Evolutionary conservation across 2,329 filamentous ascomycete species (phyloP).

Genomic region (Ophiocordyceps polyrhachis-furcata): DNA sequence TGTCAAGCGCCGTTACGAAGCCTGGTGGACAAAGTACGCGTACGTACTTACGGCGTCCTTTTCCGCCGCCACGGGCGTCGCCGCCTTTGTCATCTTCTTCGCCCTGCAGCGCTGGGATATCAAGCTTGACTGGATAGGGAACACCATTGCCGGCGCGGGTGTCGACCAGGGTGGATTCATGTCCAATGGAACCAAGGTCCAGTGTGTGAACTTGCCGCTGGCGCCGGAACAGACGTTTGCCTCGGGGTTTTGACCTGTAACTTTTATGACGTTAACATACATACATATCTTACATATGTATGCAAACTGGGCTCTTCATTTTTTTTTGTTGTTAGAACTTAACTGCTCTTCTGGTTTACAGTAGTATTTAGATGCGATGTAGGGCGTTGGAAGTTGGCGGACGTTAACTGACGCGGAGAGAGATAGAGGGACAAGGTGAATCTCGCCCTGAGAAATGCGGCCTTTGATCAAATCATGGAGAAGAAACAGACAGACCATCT

Average conservation of each 20-base stretch:
- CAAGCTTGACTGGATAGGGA: conserved; percentile 9
- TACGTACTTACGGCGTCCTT: conserved; percentile 11
- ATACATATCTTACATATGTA: no score
- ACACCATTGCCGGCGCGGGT: conserved; percentile 5
- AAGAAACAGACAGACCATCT: no score
- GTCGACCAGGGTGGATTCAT: conserved; percentile 7
- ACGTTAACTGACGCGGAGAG: no score
- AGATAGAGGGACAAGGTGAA: no score
- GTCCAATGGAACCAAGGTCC: conserved; percentile 2
- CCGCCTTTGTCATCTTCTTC: conserved; percentile 10
- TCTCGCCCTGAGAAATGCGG: no score
- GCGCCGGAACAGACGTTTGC: conserved; percentile 6
- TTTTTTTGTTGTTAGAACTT: no score
- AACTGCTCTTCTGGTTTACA: no score
- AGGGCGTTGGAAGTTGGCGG: no score
- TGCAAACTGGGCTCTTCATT: no score
- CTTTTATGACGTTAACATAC: no score
- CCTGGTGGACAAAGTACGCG: conserved; percentile 12
- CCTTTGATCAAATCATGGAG: no score
- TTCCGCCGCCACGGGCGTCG: conserved; percentile 9
- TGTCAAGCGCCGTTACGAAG: conserved; percentile 7
- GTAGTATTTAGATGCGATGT: no score
- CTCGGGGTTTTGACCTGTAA: conserved; percentile 3
- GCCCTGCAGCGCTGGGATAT: conserved; percentile 6
- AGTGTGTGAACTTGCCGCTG: conserved; percentile 7